phyloP scores from a whole-genome alignment of 2,329 filamentous ascomycete species.

The Alternaria conjuncta region DNA sequence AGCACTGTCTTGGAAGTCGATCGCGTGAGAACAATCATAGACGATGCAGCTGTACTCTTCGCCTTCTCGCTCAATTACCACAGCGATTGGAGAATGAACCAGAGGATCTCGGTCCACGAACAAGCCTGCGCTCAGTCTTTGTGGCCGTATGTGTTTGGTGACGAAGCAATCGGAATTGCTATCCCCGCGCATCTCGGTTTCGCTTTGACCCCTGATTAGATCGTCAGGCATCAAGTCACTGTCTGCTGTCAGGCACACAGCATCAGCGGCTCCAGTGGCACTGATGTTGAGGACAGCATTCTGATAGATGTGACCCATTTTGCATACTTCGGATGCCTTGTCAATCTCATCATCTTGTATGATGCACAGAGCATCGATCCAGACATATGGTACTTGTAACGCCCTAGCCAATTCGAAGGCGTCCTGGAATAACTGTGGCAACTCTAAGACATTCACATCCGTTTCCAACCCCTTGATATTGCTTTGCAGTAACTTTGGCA shows the following conservation, averaged over 20 bases:
- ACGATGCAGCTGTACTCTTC: accelerated
- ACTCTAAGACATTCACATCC: accelerated
- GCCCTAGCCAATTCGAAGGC: not conserved
- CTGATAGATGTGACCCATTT: not conserved
- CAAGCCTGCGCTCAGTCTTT: accelerated
- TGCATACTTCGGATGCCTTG: not conserved
- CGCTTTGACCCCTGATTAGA: too few species aligned
- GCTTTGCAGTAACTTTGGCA: not conserved
- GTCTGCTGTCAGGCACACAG: not conserved
- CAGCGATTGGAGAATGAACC: accelerated
- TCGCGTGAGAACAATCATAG: accelerated
- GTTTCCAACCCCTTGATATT: not conserved
- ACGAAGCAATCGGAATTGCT: accelerated
- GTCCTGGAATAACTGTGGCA: not conserved
- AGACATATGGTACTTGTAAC: not conserved
- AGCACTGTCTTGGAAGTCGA: not conserved
- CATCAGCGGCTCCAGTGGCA: not conserved
- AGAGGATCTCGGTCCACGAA: not conserved
- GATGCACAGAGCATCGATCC: not conserved
- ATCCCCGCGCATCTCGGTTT: accelerated
- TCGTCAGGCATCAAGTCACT: not conserved
- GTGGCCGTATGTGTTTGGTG: not conserved
- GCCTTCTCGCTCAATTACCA: accelerated
- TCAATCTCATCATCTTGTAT: not conserved
- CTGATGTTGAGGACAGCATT: not conserved